A percentile compares a stretch with the other conserved stretches of the same genome.
These are phyloP conservation scores for Diplodia scrobiculata DNA, from an alignment of 2,329 filamentous ascomycete genomes.

Conservation along the genomic window DNA sequence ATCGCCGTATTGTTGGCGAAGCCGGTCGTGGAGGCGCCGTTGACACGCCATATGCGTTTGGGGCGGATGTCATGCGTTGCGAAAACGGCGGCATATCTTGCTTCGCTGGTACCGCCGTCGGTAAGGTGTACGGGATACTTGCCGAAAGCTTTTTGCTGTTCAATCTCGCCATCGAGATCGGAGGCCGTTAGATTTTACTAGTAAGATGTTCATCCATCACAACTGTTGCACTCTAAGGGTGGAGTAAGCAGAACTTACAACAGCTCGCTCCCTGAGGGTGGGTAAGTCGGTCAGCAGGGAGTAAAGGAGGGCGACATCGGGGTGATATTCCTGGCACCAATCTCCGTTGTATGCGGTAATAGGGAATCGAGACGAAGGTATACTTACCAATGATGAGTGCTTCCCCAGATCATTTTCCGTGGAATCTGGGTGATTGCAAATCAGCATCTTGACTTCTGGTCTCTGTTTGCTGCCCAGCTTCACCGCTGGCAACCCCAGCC, in stretches of 20 bases:
- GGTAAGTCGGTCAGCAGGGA: too few relatives aligned
- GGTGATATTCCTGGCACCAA: too few relatives aligned
- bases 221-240: too few relatives aligned
- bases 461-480: not conserved
- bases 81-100: constrained; percentile 34
- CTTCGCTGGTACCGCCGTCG: constrained; percentile 29
- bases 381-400: not conserved
- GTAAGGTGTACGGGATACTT: constrained; percentile 33
- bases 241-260: too few relatives aligned
- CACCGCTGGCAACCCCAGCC: not conserved
- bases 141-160: constrained; percentile 29
- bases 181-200: constrained; percentile 31
- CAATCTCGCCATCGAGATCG: constrained; percentile 32
- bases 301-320: not conserved
- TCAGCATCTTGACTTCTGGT: not conserved
- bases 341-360: too few relatives aligned
- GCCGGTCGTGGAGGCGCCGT: constrained; percentile 31
- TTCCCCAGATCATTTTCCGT: not conserved
- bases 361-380: not conserved
- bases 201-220: too few relatives aligned
- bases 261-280: too few relatives aligned
- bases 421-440: not conserved
- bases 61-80: constrained; percentile 32
- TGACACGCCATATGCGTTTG: constrained; percentile 33
- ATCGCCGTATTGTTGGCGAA: constrained; percentile 33